Base-by-base conservation (phyloP, 1,139 yeast species). In the Taphrina confusa region DNA sequence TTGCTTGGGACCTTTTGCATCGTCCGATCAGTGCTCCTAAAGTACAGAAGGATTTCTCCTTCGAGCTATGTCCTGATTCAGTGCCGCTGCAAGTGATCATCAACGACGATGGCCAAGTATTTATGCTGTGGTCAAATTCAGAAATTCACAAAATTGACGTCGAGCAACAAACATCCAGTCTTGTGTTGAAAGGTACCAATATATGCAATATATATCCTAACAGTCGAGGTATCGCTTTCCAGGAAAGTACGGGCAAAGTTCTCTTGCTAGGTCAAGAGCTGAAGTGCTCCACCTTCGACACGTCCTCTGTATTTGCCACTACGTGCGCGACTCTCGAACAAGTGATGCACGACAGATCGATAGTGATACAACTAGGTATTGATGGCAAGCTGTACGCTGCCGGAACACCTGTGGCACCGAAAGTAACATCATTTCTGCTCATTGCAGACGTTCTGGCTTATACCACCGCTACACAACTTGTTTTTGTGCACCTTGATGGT, bases 361-460 rank as follows among this genome's bases (percentile, higher is more conserved):
- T 16, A 14, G 14, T 25, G 9, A 85, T 87, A 70, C 96, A 96
- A 60, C 73, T 89, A 30, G 80, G 92, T 0, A 73, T 80, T 4
- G 82, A 79, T 66, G 97, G 97, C 61, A 86, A 85, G 67, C 73
- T 91, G 16, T 90, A 77, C 71, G 84, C 85, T 4, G 83, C 85
- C 66, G 79, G 78, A 0, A 74, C 75, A 12, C 84, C 80, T 62
- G 72, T 92, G n/a, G 80, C 89, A 0, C 76, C 81, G 8, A 90
- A 92, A 8, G 94, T 89, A 4, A 91, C 97, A 0, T 91, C 97
- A 0, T 73, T 92, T 61, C 80, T 82, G 63, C 75, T 87, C 23
- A 83, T 96, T 0, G 91, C 85, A 57, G 77, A 82, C 1, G 87
- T 87, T 68, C 74, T 92, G 37, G 74, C 90, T 27, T 86, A 87